Conservation (phyloP, 441 rosid genomes). For the Aleurites moluccanus region DNA sequence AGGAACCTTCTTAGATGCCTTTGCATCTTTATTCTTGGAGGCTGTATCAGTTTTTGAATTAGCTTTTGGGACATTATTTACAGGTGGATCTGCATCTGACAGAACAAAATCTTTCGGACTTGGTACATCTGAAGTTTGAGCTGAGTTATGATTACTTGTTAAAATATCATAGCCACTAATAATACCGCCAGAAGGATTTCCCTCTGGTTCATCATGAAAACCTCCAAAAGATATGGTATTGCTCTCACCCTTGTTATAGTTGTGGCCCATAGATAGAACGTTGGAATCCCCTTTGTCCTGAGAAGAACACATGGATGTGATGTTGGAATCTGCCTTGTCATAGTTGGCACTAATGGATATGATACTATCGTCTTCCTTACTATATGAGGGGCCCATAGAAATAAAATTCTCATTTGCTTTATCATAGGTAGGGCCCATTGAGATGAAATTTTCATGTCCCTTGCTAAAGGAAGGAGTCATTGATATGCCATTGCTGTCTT, state of each 20-base stretch:
- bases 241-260: slow-evolving; percentile 36
- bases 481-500: slow-evolving; percentile 34
- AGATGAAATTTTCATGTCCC: slow-evolving; percentile 38
- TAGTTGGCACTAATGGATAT: slow-evolving; percentile 30
- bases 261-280: slow-evolving; percentile 40
- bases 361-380: slow-evolving; percentile 38
- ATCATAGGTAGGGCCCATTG: slow-evolving; percentile 37
- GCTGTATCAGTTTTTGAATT: slow-evolving; percentile 33
- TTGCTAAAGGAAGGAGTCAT: slow-evolving; percentile 38
- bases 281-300: slow-evolving; percentile 34
- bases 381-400: slow-evolving; percentile 35
- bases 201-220: slow-evolving; percentile 44
- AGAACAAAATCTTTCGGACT: slow-evolving; percentile 34
- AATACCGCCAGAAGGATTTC: slow-evolving; percentile 41
- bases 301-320: slow-evolving; percentile 26
- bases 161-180: slow-evolving; percentile 43
- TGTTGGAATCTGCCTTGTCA: slow-evolving; percentile 37
- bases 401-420: slow-evolving; percentile 42
- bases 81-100: slow-evolving; percentile 30
- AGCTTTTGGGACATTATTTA: slow-evolving; percentile 28
- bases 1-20: slow-evolving; percentile 41
- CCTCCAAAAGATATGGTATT: slow-evolving; percentile 62
- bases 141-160: slow-evolving; percentile 35
- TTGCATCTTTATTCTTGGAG: slow-evolving; percentile 44
- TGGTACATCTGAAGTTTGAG: slow-evolving; percentile 27